Conservation (phyloP, 2,329 filamentous ascomycete genomes). For the Colletotrichum limetticola region DNA sequence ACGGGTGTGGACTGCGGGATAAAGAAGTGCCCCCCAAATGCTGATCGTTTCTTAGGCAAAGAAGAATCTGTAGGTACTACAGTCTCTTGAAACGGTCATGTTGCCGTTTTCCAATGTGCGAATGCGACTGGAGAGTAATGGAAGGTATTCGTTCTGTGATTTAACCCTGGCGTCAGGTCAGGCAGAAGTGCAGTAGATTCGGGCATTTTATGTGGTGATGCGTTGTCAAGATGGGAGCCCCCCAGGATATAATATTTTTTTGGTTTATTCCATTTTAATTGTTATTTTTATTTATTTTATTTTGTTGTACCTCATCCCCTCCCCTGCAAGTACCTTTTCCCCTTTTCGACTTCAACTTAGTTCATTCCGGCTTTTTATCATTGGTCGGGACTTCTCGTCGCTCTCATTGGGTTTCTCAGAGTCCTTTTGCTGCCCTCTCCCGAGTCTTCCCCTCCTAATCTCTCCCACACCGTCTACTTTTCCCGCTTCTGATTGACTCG, state of each 20-base stretch:
- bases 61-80: not conserved
- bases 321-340: not conserved
- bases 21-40: conserved; percentile 6
- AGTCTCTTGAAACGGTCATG: not conserved
- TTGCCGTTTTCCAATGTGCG: conserved; percentile 5
- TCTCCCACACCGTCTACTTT: conserved; percentile 2
- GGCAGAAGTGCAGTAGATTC: conserved; percentile 59
- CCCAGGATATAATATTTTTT: not conserved
- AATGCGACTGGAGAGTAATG: not conserved
- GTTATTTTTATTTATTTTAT: conserved; percentile 30
- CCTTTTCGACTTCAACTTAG: not conserved
- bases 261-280: not conserved
- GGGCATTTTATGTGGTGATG: conserved; percentile 59
- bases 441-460: not conserved
- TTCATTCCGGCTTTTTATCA: conserved; percentile 5
- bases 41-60: conserved; percentile 7
- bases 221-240: conserved; percentile 56
- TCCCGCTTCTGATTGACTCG: conserved; percentile 27
- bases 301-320: not conserved
- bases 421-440: not conserved
- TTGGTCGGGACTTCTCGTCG: not conserved
- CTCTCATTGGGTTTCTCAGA: not conserved
- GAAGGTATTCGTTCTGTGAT: conserved; percentile 11
- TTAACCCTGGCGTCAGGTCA: conserved; percentile 46
- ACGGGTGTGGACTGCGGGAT: conserved; percentile 9